phyloP scores from a whole-genome alignment of 192 early-diverging fungal species.

The Thamnidium elegans region DNA sequence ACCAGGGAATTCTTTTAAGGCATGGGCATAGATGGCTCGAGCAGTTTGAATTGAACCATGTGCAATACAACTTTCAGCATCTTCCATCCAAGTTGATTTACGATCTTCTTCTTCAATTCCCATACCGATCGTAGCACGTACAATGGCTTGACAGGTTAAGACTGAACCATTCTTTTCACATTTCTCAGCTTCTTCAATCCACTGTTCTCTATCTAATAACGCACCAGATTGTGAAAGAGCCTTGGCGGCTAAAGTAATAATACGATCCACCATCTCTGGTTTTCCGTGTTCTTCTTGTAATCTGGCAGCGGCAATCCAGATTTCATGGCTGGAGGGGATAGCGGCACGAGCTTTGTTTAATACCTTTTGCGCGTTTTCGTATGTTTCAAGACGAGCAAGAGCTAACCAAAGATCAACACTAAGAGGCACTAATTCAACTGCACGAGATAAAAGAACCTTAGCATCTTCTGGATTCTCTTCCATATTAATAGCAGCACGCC shows the following conservation, averaged over 20 bases:
- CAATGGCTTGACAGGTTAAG: slow-evolving; percentile 79
- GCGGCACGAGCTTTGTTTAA: slow-evolving; percentile 84
- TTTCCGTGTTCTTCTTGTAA: slow-evolving; percentile 85
- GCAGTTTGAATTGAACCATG: slow-evolving; percentile 71
- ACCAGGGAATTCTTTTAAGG: slow-evolving; percentile 70
- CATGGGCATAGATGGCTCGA: slow-evolving; percentile 83
- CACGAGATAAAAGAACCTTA: slow-evolving; percentile 83
- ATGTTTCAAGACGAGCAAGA: slow-evolving; percentile 86
- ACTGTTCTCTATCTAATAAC: slow-evolving; percentile 76
- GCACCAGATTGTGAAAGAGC: slow-evolving; percentile 62
- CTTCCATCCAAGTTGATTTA: slow-evolving; percentile 83
- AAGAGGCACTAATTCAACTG: slow-evolving; percentile 89
- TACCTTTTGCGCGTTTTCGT: slow-evolving; percentile 84
- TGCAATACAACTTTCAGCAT: slow-evolving; percentile 73
- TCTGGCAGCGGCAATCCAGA: slow-evolving; percentile 93
- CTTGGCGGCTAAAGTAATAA: slow-evolving; percentile 72
- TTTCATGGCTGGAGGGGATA: slow-evolving; percentile 87
- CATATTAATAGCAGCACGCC: slow-evolving; percentile 88
- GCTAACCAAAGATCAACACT: slow-evolving; percentile 96
- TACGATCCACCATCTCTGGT: slow-evolving; percentile 56
- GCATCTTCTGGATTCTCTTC: slow-evolving; percentile 95
- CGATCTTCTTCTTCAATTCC: slow-evolving; percentile 77
- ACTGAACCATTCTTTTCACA: slow-evolving; percentile 79
- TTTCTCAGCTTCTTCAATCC: slow-evolving; percentile 84
- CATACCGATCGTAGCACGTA: slow-evolving; percentile 73